Percentiles rank a stretch among this genome's conserved stretches.
Conservation (phyloP, 371 early-diverging fungal genomes). For the Apophysomyces variabilis region DNA sequence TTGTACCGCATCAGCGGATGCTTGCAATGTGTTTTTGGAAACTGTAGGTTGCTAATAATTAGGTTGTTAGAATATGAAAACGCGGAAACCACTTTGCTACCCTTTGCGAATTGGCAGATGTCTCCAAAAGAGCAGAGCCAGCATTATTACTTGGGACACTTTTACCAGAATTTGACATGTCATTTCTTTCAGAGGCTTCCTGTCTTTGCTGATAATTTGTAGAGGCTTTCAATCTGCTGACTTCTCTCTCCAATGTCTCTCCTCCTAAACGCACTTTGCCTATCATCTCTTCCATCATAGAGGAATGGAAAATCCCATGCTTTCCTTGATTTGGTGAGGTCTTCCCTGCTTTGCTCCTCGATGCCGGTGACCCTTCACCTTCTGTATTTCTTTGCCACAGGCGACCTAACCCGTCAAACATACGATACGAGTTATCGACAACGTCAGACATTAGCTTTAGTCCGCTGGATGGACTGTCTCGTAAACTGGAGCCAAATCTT, state of each 20-base stretch:
- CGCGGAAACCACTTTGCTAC: neutral
- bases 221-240: slow-evolving; percentile 42
- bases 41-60: slow-evolving; percentile 8
- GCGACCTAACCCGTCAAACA: slow-evolving; percentile 53
- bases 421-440: slow-evolving; percentile 44
- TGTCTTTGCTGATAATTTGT: slow-evolving; percentile 5
- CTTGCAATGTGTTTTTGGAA: slow-evolving; percentile 24
- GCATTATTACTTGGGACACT: slow-evolving; percentile 14
- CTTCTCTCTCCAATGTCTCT: slow-evolving; percentile 20
- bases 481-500: slow-evolving; percentile 5
- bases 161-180: neutral
- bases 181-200: neutral
- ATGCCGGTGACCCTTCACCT: neutral
- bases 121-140: slow-evolving; percentile 29
- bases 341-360: slow-evolving; percentile 15
- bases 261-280: slow-evolving; percentile 25
- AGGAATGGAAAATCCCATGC: neutral
- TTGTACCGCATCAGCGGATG: slow-evolving; percentile 28
- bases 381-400: slow-evolving; percentile 45
- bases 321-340: neutral
- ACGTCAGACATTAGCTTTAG: slow-evolving; percentile 48
- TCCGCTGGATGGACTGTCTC: slow-evolving; percentile 24
- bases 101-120: neutral
- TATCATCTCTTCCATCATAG: slow-evolving; percentile 20
- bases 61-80: neutral